Evolutionary conservation across 2,329 filamentous ascomycete species (phyloP).

Genomic region (Ceratocystis smalleyi): DNA sequence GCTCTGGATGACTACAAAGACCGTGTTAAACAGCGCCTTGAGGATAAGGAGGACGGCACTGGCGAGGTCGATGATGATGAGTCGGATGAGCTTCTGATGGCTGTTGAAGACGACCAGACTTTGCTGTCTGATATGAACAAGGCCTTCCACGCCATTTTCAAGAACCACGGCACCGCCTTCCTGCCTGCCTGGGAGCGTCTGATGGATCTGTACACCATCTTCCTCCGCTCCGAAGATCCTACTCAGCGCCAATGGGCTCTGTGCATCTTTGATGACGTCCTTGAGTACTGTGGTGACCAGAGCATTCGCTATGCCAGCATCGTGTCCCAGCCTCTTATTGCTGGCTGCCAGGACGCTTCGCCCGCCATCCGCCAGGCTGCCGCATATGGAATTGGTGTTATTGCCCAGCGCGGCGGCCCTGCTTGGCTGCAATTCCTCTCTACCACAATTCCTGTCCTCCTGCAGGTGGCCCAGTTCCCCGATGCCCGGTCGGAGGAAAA

Average conservation of each 20-base stretch:
- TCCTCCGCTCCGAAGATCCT: constrained; percentile 65
- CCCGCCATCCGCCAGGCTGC: constrained; percentile 91
- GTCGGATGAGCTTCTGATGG: constrained; percentile 70
- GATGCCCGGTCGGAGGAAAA: constrained; percentile 83
- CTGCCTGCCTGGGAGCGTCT: constrained; percentile 77
- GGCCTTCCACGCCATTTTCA: constrained; percentile 97
- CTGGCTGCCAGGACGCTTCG: constrained; percentile 71
- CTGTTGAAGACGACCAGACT: constrained; percentile 94
- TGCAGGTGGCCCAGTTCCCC: constrained; percentile 66
- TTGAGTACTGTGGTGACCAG: constrained; percentile 87
- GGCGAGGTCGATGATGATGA: constrained; percentile 83
- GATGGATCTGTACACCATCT: constrained; percentile 69
- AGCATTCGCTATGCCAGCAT: constrained; percentile 75
- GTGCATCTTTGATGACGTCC: constrained; percentile 94
- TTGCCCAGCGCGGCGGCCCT: constrained; percentile 77
- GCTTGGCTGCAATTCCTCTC: constrained; percentile 80
- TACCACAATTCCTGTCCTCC: constrained; percentile 62
- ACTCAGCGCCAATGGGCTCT: constrained; percentile 98
- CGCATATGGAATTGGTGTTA: constrained; percentile 88
- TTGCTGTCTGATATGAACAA: constrained; percentile 99
- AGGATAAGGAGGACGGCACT: constrained; percentile 58
- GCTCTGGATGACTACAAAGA: constrained; percentile 86
- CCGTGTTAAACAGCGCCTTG: constrained; percentile 66
- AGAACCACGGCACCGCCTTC: constrained; percentile 78
- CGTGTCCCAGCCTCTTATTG: constrained; percentile 73